Evolutionary conservation across 495 filamentous ascomycete genomes (phyloP).

Genomic region (Aspergillus cavernicola): DNA sequence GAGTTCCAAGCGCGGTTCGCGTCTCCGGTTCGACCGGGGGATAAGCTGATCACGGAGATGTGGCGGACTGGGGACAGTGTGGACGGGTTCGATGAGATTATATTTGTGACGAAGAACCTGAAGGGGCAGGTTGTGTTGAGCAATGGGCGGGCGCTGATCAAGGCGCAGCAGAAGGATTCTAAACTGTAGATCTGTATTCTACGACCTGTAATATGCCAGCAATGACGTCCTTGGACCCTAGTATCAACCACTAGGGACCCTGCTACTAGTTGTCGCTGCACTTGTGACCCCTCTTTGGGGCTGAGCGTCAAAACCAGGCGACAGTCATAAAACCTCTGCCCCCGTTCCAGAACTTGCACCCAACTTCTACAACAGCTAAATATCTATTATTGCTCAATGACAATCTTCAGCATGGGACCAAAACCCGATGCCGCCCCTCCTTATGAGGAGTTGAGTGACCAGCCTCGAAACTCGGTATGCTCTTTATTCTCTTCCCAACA

Average conservation of each 20-base stretch:
- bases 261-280: too few species aligned
- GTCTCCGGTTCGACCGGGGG: slow-evolving; percentile 72
- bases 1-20: slow-evolving; percentile 89
- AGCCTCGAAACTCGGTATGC: too few species aligned
- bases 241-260: too few species aligned
- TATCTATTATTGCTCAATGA: background rate
- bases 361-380: too few species aligned
- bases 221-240: too few species aligned
- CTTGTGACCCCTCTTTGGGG: too few species aligned
- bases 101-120: slow-evolving; percentile 67
- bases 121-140: slow-evolving; percentile 75
- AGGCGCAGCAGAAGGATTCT: background rate
- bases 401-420: background rate
- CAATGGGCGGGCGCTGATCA: slow-evolving; percentile 58
- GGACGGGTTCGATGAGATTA: slow-evolving; percentile 75
- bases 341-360: too few species aligned
- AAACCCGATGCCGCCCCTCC: background rate
- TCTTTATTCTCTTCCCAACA: too few species aligned
- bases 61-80: slow-evolving; percentile 52
- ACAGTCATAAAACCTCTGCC: too few species aligned
- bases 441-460: background rate
- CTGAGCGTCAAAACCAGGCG: too few species aligned
- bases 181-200: background rate
- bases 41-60: slow-evolving; percentile 47
- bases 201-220: too few species aligned